Evolutionary conservation across 352 stramenopile species (phyloP), one percentile per base, ranked within the genome.

Genomic region (Elongisporangium undulatum): DNA sequence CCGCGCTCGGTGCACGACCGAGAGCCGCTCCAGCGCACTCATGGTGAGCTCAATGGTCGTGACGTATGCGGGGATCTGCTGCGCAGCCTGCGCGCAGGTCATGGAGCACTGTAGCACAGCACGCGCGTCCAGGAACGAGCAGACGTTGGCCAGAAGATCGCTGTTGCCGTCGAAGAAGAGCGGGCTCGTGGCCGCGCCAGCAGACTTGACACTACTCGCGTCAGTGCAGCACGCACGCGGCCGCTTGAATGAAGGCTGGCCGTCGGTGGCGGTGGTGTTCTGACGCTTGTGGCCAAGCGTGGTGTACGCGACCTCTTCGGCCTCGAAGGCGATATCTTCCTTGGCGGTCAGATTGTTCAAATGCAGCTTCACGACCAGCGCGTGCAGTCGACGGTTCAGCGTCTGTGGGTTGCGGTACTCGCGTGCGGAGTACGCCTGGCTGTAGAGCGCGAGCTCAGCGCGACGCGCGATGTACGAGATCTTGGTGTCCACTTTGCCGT

Each of bases 381-480:
- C 77, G 58, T 85, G 75, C 5, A 87, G 62, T 4, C 77, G 75
- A 3, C 73, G 68, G 59, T 73, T 80, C n/a, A 87, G 71, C 10
- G 77, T 84, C 51, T 77, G 75, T 6, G 74, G 68, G 55, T 87
- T 84, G 53, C 75, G 59, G 64, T 85, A 87, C 57, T 87, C 77
- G 64, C 61, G 66, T 0, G 65, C 61, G 0, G 77, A 84, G 64
- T 75, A 75, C 23, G 77, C 77, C 21, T 83, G 75, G 3, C 58
- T 73, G 61, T 85, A 87, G 1, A 87, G 61, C 5, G 77, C 77
- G 41, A 87, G 63, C 60, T 87, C 77, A 0, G 77, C 77, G 9
- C 77, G 75, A 13, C 77, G 75, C 13, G 71, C 77, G 23, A 87
- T 85, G 59, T 80, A 81, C 61, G 75, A 85, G 58, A 84, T 85